phyloP scores from a whole-genome alignment of 192 early-diverging fungal genomes.

The Dimargaris xerosporica region DNA sequence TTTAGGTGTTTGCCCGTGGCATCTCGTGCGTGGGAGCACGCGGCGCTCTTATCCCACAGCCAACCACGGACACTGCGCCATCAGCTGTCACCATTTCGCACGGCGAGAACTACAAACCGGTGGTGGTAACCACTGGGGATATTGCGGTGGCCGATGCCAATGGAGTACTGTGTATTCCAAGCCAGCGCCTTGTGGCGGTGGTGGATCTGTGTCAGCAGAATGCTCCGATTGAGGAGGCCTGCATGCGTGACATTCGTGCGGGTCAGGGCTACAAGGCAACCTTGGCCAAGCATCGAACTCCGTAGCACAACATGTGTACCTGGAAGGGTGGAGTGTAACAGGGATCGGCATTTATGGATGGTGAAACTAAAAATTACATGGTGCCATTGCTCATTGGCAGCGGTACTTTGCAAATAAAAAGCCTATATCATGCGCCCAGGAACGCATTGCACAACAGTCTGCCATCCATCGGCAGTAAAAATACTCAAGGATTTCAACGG shows the following conservation, averaged over 20 bases:
- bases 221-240: background rate
- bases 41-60: constrained; percentile 1
- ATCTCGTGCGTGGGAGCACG: constrained; percentile 16
- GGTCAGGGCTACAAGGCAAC: background rate
- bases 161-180: constrained; percentile 30
- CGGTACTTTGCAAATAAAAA: too few species aligned
- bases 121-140: constrained; percentile 19
- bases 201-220: background rate
- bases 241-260: background rate
- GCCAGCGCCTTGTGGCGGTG: background rate
- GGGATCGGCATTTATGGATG: too few species aligned
- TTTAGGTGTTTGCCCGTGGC: constrained; percentile 17
- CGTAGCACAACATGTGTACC: background rate
- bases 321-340: too few species aligned
- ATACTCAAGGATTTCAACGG: too few species aligned
- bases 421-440: too few species aligned
- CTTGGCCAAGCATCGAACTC: background rate
- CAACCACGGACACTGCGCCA: background rate
- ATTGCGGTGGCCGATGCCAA: constrained; percentile 33
- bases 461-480: too few species aligned
- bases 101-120: constrained; percentile 13
- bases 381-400: too few species aligned
- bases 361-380: too few species aligned
- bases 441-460: too few species aligned
- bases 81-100: background rate